Conservation (phyloP, 352 stramenopile genomes). For the Phytopythium mirpurense region DNA sequence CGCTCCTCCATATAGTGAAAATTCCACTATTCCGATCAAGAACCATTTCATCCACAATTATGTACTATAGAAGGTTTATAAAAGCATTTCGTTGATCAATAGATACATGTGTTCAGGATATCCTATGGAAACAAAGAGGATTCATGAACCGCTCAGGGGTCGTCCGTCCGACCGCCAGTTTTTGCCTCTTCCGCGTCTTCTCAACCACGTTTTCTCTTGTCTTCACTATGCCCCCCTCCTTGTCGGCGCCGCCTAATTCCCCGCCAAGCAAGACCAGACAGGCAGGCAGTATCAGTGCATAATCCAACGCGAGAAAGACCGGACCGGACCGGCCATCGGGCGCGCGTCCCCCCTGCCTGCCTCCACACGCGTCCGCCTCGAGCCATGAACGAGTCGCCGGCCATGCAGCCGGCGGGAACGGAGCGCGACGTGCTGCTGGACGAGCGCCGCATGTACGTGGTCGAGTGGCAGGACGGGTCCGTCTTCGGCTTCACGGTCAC, state of each 20-base stretch:
- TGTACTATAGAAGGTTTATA: no score
- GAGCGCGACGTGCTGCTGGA: slow-evolving; percentile 43
- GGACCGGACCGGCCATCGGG: not conserved
- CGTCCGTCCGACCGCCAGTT: not conserved
- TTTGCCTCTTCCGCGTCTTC: not conserved
- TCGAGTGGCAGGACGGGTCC: slow-evolving; percentile 55
- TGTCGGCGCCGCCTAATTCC: not conserved
- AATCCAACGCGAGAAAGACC: not conserved
- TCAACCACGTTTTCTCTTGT: no score
- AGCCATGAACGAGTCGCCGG: slow-evolving; percentile 7
- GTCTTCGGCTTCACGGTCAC: slow-evolving; percentile 70
- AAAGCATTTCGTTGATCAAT: no score
- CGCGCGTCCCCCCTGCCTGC: no score
- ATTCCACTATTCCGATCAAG: not conserved
- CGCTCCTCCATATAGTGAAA: not conserved
- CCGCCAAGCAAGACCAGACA: no score
- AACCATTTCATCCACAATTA: not conserved
- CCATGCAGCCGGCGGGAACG: slow-evolving; percentile 26
- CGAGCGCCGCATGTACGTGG: slow-evolving; percentile 74
- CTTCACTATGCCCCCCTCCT: not conserved
- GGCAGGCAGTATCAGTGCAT: not conserved
- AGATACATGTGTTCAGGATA: no score
- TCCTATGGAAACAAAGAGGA: not conserved
- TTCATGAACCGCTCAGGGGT: not conserved
- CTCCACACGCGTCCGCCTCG: not conserved